Conservation (phyloP, 495 filamentous ascomycete species). For the Aspergillus avenaceus region DNA sequence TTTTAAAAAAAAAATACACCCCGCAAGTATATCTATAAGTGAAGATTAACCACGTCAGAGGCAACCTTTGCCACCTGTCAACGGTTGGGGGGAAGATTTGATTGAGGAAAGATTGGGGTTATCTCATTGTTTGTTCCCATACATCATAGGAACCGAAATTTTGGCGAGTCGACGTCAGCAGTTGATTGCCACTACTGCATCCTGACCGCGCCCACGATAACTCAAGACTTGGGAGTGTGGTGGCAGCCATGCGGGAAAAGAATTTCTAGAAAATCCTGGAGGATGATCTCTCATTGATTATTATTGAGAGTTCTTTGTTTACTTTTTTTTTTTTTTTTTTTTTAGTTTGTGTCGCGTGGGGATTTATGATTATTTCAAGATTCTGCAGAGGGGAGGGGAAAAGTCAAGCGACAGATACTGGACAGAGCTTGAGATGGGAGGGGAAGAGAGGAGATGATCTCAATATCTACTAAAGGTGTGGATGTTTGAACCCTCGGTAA, state of each 20-base stretch:
- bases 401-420: background rate
- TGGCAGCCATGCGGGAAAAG: constrained; percentile 1
- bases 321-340: no score
- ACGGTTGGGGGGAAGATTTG: background rate
- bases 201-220: background rate
- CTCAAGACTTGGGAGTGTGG: no score
- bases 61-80: background rate
- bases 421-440: no score
- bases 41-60: background rate
- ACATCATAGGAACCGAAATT: constrained; percentile 4
- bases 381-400: background rate
- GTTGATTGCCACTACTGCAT: constrained; percentile 10
- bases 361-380: background rate
- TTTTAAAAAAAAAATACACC: no score
- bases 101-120: background rate
- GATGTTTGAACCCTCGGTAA: background rate
- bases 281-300: background rate
- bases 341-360: no score
- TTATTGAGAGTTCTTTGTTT: no score
- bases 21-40: background rate
- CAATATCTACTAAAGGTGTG: background rate
- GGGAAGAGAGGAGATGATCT: background rate
- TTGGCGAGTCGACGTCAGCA: constrained; percentile 7
- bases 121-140: background rate
- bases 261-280: constrained; percentile 11